Evolutionary conservation across 371 early-diverging fungal species (phyloP).

Genomic region (Blastocladiella emersonii): DNA sequence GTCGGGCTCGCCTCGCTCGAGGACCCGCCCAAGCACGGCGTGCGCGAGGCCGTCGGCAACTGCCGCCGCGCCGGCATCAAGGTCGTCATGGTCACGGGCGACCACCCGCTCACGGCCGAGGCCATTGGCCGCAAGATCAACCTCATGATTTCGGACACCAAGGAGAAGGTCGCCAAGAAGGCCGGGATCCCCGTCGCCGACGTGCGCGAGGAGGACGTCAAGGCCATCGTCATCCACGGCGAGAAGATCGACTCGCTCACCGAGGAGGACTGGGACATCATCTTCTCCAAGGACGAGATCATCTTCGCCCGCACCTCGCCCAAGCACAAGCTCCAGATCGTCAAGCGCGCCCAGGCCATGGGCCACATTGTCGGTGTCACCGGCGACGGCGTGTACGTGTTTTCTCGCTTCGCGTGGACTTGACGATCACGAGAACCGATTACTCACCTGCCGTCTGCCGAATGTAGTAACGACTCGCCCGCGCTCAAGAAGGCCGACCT

Average conservation of each 20-base stretch:
- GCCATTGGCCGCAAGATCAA: slow-evolving; percentile 82
- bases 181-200: slow-evolving; percentile 38
- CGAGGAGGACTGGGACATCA: slow-evolving; percentile 76
- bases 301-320: slow-evolving; percentile 87
- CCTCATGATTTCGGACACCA: slow-evolving; percentile 74
- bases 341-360: slow-evolving; percentile 57
- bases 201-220: slow-evolving; percentile 60
- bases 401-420: no score
- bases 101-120: slow-evolving; percentile 81
- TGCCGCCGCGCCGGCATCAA: slow-evolving; percentile 84
- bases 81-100: slow-evolving; percentile 95
- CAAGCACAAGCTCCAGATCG: slow-evolving; percentile 77
- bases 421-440: no score
- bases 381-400: slow-evolving; percentile 89
- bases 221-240: slow-evolving; percentile 85
- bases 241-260: slow-evolving; percentile 64
- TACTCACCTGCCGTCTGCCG: no score
- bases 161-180: slow-evolving; percentile 50
- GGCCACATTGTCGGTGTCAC: slow-evolving; percentile 89
- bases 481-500: slow-evolving; percentile 91
- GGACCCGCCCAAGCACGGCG: slow-evolving; percentile 94
- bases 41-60: slow-evolving; percentile 86
- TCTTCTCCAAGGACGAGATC: slow-evolving; percentile 71
- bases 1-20: slow-evolving; percentile 74
- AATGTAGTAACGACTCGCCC: slow-evolving; percentile 68